Evolutionary conservation across 2,329 filamentous ascomycete species (phyloP), one percentile per base, ranked within the genome.

Genomic region (Botrytis cinerea): DNA sequence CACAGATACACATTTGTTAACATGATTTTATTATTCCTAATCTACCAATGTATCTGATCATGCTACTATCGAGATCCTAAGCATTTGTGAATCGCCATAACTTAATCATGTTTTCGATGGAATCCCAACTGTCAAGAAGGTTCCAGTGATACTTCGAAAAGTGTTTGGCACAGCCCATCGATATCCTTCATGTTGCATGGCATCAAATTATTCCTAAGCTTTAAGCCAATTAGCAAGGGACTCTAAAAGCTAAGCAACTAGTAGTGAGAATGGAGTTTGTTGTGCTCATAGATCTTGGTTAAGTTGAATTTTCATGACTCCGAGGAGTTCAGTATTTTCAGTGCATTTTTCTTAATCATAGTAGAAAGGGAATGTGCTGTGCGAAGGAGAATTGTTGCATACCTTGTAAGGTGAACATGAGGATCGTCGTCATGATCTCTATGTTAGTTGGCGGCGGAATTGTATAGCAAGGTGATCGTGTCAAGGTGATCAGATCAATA

Each of bases 231-330:
- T 68, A 68, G 66, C 48, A 68, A 32, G 40, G n/a, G 14, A 38
- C 43, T 67, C 35, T 25, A 43, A 0, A 46, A 61, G n/a, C 18
- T 18, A 43, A 3, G 54, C 43, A 60, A 60, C 43, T 20, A 40
- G 43, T 40, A 48, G 10, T 48, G 22, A 68, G 45, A 25, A 32
- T 4, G 28, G 20, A 51, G 28, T 18, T 51, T 59, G 22, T 76
- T 68, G 71, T 70, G 76, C 79, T 82, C 81, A 81, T 80, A 79
- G 81, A 82, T 82, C 81, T 82, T 82, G 81, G 80, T 82, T 78
- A 78, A 75, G 66, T 68, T 68, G 78, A 80, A 78, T 77, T 76
- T 78, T 81, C 79, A 80, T 77, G 66, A 76, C 79, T 80, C 76
- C 73, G 73, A 73, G 76, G 75, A 80, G 78, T 75, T 81, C 80